Conservation (phyloP, 108 stramenopile species). For the Seminavis robusta region DNA sequence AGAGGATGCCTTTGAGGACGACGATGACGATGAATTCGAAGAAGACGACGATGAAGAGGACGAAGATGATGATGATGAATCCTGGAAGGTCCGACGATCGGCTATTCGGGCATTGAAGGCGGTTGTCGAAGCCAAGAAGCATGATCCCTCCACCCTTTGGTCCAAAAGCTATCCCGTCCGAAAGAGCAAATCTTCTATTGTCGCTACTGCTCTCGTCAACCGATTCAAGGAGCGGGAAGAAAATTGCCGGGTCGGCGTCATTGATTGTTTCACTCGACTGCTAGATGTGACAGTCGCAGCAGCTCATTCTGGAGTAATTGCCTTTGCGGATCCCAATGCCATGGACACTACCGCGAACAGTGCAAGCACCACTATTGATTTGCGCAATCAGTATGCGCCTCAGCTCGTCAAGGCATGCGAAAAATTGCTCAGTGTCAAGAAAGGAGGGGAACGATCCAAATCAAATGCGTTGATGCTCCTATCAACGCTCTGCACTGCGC, state of each 20-base stretch:
- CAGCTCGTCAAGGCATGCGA: slow-evolving; percentile 73
- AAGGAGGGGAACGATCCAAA: slow-evolving; percentile 78
- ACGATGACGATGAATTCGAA: slow-evolving; percentile 69
- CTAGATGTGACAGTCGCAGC: slow-evolving; percentile 65
- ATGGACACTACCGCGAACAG: slow-evolving; percentile 32
- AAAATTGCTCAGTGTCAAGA: slow-evolving; percentile 75
- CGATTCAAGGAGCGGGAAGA: slow-evolving; percentile 98
- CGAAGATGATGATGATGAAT: slow-evolving; percentile 87
- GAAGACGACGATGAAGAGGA: slow-evolving; percentile 64
- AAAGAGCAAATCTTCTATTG: slow-evolving; percentile 45
- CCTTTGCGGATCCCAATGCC: slow-evolving; percentile 16
- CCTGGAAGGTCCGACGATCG: slow-evolving; percentile 94
- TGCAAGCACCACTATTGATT: slow-evolving; percentile 40
- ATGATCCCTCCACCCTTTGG: slow-evolving; percentile 76
- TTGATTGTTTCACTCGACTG: slow-evolving; percentile 84
- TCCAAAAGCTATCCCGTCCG: slow-evolving; percentile 50
- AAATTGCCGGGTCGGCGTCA: slow-evolving; percentile 94
- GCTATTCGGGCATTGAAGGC: slow-evolving; percentile 77
- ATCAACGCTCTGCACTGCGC: slow-evolving; percentile 63
- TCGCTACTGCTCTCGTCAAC: slow-evolving; percentile 75
- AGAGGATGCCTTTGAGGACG: slow-evolving; percentile 52
- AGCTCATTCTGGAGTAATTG: slow-evolving; percentile 21
- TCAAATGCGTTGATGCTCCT: slow-evolving; percentile 68
- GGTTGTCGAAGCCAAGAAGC: slow-evolving; percentile 60
- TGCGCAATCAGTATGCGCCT: slow-evolving; percentile 56